Evolutionary conservation across 768 basidiomycete genomes (phyloP), one percentile per base, ranked within the genome.

Genomic region (Udeniomyces megalosporus): DNA sequence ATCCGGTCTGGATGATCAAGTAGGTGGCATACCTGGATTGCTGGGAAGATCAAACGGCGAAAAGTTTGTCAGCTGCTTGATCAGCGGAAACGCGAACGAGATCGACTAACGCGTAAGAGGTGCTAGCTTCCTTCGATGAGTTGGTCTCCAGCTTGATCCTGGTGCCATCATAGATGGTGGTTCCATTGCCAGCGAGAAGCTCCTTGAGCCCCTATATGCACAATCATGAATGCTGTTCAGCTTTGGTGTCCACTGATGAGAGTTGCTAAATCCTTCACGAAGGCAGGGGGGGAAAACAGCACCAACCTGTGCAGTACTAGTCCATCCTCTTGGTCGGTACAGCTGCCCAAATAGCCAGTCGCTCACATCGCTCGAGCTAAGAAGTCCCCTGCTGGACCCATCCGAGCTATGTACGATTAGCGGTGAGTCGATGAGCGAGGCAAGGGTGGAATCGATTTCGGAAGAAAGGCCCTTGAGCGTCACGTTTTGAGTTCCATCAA

Each of bases 341-440:
- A 62, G 61, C 46, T 62, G 52, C 1, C 42, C 52, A 31, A 62
- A 62, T 15, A 62, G 55, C 53, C 53, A 62, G 15, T 6, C 22
- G 26, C 3, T 24, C 15, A 58, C 56, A 8, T 46, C 28, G 29
- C 29, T 34, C 5, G 56, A 32, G 22, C 24, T 29, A 15, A 62
- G 45, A 24, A 62, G 22, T 4, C 61, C 61, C 7, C 22, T 26
- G 14, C 42, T 45, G 6, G 10, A 32, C 4, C 61, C 61, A 26
- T 62, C 35, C 14, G 31, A 29, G 14, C 47, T 45, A 14, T 45
- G 31, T 2, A 62, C 38, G 32, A 62, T 48, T 14, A 53, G 22
- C 31, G 61, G 61, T n/a, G 35, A 31, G 0, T 55, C 45, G 46
- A 31, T 26, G 15, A 62, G 52, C 3, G 28, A 22, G 26, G 52